Evolutionary conservation across 805 yeast species (phyloP), one percentile per base, ranked within the genome.

Genomic region (Brettanomyces anomalus): DNA sequence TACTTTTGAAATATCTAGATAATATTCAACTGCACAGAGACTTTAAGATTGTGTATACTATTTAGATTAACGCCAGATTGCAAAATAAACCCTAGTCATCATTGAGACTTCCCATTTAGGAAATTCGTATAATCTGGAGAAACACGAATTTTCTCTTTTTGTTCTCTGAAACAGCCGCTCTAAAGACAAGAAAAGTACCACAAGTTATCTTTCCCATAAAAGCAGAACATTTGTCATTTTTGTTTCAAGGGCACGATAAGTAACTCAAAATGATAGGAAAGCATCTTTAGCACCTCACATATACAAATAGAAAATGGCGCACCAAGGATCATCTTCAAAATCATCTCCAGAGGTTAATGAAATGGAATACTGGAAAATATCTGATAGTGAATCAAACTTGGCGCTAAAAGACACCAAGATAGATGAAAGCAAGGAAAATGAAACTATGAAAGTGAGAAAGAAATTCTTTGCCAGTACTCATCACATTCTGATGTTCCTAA

Each of bases 401-500:
- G 35, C 7, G 16, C 18, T 17, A 8, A 17, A 20, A 8, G 33
- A 32, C 28, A 21, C 15, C 3, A 13, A 10, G n/a, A n/a, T 15
- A 14, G 18, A 16, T 7, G 28, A 2, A 24, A 24, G 10, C 28
- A 7, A 7, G 10, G 28, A 24, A 24, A 2, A 24, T 24, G 28
- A 24, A 24, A 2, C 6, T 7, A 7, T 7, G 10, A 24, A 7
- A 24, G 10, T 11, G 3, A 24, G 10, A 3, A 24, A 24, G 28
- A 24, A 11, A 7, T 24, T 24, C 10, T 24, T 24, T 24, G 28
- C 28, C 28, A 24, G 10, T 24, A 24, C 10, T 7, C 6, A 11
- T 15, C 31, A 31, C 19, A 45, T 58, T 7, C 57, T 57, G 21
- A 45, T 51, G 49, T 66, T 66, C 41, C 36, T 58, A 17, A 32